These are phyloP conservation scores for Paramecium biaurelia DNA, from an alignment of 73 alveolate species.

Conservation along the genomic window DNA sequence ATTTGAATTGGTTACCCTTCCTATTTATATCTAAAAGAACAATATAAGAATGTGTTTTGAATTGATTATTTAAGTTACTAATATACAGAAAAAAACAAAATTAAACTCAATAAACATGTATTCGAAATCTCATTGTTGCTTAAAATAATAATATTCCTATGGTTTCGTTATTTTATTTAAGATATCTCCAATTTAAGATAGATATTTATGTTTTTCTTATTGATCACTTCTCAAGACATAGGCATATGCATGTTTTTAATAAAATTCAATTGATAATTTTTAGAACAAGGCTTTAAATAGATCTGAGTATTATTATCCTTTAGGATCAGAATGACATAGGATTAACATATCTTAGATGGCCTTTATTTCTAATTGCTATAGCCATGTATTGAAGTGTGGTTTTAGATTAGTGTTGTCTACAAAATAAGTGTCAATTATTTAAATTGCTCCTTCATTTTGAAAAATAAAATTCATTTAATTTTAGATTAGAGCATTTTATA, in stretches of 20 bases:
- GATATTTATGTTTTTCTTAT: not conserved
- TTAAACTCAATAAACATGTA: not conserved
- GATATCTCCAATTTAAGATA: constrained; percentile 2
- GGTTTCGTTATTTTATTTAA: constrained; percentile 22
- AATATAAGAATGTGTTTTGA: not conserved
- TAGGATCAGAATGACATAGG: not conserved
- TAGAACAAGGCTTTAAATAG: not conserved
- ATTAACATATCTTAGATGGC: constrained; percentile 14
- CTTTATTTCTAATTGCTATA: not conserved
- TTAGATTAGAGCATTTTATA: not conserved
- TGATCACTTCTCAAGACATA: not conserved
- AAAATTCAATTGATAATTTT: constrained; percentile 7
- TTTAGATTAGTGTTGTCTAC: not conserved
- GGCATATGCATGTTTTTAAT: not conserved
- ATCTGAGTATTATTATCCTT: not conserved
- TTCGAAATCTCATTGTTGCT: not conserved
- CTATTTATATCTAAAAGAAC: too few relatives aligned
- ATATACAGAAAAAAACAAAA: constrained; percentile 3
- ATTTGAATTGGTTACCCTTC: not conserved
- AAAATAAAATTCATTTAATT: not conserved
- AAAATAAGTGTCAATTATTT: not conserved
- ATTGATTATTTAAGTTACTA: not conserved
- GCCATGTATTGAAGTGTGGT: not conserved
- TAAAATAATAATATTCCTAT: constrained; percentile 28
- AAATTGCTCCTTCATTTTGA: not conserved